Percentiles rank a stretch among this genome's conserved stretches.
Conservation (phyloP, 148 eudicot genomes). For the Vaccinium myrtillus region DNA sequence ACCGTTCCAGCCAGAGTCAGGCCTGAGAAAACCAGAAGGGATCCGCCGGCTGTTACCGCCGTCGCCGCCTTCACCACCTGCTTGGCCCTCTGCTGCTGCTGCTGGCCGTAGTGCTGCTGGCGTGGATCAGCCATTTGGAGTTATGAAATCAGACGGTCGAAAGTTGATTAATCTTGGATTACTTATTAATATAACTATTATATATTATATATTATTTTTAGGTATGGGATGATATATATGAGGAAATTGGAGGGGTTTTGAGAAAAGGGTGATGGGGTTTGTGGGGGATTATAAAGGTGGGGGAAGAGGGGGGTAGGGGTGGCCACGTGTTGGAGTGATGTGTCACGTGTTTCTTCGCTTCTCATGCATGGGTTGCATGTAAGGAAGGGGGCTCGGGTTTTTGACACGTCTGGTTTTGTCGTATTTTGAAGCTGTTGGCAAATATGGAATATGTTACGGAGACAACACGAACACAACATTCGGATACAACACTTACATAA, state of each 20-base stretch:
- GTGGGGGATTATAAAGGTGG: background rate
- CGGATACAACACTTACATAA: too few relatives aligned
- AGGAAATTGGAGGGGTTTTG: background rate
- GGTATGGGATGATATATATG: background rate
- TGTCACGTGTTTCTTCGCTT: slow-evolving; percentile 37
- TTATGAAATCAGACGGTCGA: background rate
- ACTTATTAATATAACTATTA: background rate
- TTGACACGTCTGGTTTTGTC: background rate
- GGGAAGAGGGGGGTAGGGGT: background rate
- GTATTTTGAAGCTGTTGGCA: slow-evolving; percentile 4
- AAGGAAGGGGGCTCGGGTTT: background rate
- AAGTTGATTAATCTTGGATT: background rate
- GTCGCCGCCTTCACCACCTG: slow-evolving; percentile 50
- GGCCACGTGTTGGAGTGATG: slow-evolving; percentile 37
- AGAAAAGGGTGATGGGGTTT: background rate
- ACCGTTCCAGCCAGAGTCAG: slow-evolving; percentile 41
- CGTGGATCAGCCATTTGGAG: slow-evolving; percentile 1
- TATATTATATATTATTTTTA: background rate
- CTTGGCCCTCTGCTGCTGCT: slow-evolving; percentile 23
- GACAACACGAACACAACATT: too few relatives aligned
- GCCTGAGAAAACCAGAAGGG: slow-evolving; percentile 46
- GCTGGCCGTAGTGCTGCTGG: slow-evolving; percentile 11
- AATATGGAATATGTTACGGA: too few relatives aligned
- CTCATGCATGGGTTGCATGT: slow-evolving; percentile 31
- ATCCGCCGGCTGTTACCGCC: slow-evolving; percentile 44